Base-by-base conservation (phyloP, 1,284 basidiomycete species). In the Lentinula novae-zelandiae region DNA sequence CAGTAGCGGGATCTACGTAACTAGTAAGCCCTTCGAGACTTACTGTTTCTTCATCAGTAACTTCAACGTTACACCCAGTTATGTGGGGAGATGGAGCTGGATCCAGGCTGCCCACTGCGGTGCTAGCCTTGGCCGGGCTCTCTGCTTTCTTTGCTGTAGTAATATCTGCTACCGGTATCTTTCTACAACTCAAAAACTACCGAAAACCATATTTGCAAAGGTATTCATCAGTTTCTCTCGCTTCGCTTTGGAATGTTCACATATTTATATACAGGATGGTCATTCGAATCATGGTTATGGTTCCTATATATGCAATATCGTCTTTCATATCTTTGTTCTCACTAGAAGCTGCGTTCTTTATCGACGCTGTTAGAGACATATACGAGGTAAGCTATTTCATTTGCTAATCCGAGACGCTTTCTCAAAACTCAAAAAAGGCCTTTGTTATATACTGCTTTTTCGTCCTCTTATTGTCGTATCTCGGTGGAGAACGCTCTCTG, bases 391-490 rank as follows among this genome's bases (percentile, higher is more conserved):
- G 84, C 34, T 70, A 20, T 42, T 62, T 10, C 39, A 51, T 17
- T 38, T 52, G 55, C 61, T 38, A 51, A 48, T 27, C 8, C 5
- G 20, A 38, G 31, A 42, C 9, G 31, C 17, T 22, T 22, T 22
- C 22, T 5, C 15, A 31, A 17, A 33, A 15, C 27, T n/a, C 10
- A 46, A 36, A 20, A 40, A 65, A 95, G 93, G 95, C 95, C 0
- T 98, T 97, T 71, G 95, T 98, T 49, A 98, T 98, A 68, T 98
- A 98, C 75, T 95, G 89, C 67, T 94, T 95, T 76, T 92, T 94
- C 71, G 84, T 89, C 42, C 82, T 94, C 15, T 82, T 95, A 40
- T 79, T 94, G 10, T 87, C 86, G 46, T 96, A 96, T 72, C 85
- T 98, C 9, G 96, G 96, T 39, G 96, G 96, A 60, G 96, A 98